Conservation (phyloP, 129 eudicot species). For the Pittosporum tobira region DNA sequence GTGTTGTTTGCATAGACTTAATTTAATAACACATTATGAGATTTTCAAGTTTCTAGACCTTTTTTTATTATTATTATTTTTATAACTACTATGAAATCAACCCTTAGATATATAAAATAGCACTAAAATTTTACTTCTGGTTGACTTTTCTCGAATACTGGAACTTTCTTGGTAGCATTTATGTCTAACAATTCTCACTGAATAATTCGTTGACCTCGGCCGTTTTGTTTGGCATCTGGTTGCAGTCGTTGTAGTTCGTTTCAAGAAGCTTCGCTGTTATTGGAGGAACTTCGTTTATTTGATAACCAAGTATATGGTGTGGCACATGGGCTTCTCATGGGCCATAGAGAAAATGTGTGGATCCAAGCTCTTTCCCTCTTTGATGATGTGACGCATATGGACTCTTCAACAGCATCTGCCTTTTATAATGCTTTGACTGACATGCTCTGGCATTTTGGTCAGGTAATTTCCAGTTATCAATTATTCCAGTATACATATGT, state of each 20-base stretch:
- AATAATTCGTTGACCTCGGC: not conserved
- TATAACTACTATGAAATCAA: no score
- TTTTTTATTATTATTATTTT: no score
- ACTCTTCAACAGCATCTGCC: conserved; percentile 90
- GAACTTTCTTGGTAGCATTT: not conserved
- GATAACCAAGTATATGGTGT: conserved; percentile 95
- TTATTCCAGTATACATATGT: not conserved
- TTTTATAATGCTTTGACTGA: conserved; percentile 97
- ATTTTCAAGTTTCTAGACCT: no score
- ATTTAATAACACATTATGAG: no score
- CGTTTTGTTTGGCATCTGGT: conserved; percentile 2
- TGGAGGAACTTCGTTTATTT: conserved; percentile 80
- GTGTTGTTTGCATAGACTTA: no score
- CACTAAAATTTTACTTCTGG: not conserved
- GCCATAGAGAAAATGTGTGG: conserved; percentile 69
- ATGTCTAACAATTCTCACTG: not conserved
- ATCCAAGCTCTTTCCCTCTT: conserved; percentile 79
- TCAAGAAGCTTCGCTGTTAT: conserved; percentile 81
- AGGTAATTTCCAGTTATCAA: conserved; percentile 34
- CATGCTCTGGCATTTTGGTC: conserved; percentile 98
- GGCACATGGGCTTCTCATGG: conserved; percentile 91
- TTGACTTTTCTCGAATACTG: not conserved
- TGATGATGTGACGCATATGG: conserved; percentile 91
- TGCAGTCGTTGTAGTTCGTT: conserved; percentile 90
- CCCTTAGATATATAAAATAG: no score